Evolutionary conservation across 768 basidiomycete species (phyloP).

Genomic region (Dentipellis fragilis): DNA sequence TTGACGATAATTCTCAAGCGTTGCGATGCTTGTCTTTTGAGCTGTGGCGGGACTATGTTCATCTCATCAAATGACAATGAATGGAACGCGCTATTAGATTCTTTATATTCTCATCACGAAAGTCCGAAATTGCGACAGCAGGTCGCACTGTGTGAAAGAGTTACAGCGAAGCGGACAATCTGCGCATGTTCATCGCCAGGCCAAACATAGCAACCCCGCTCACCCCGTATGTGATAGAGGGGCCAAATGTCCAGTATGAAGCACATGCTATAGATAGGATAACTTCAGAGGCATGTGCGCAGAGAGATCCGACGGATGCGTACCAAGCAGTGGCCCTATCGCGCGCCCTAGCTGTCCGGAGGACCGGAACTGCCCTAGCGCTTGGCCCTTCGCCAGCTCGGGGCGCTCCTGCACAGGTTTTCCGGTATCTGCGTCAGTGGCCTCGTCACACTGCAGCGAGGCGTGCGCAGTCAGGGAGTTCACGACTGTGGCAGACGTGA

Average conservation of each 20-base stretch:
- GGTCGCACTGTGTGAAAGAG: too few relatives aligned
- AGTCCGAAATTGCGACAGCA: too few relatives aligned
- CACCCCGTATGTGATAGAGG: constrained; percentile 60
- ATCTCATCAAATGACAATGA: background rate
- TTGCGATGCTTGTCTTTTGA: background rate
- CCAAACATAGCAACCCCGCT: constrained; percentile 57
- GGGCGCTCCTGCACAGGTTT: constrained; percentile 47
- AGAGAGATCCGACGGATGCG: constrained; percentile 17
- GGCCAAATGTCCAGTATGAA: constrained; percentile 84
- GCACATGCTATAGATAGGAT: constrained; percentile 51
- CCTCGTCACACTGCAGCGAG: constrained; percentile 81
- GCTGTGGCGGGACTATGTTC: background rate
- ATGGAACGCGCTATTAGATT: background rate
- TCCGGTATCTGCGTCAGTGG: constrained; percentile 42
- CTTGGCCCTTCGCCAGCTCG: constrained; percentile 72
- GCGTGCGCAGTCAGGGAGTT: constrained; percentile 88
- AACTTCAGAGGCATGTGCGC: background rate
- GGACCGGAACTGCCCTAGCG: constrained; percentile 78
- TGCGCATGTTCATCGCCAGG: constrained; percentile 48
- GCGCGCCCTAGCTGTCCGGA: constrained; percentile 94
- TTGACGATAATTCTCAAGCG: background rate
- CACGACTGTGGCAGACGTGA: constrained; percentile 93
- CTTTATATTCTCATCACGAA: too few relatives aligned
- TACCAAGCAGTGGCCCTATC: constrained; percentile 83
- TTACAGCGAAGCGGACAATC: constrained; percentile 16